phyloP scores from a whole-genome alignment of 2,329 filamentous ascomycete genomes.

The Pseudopyricularia javanii region DNA sequence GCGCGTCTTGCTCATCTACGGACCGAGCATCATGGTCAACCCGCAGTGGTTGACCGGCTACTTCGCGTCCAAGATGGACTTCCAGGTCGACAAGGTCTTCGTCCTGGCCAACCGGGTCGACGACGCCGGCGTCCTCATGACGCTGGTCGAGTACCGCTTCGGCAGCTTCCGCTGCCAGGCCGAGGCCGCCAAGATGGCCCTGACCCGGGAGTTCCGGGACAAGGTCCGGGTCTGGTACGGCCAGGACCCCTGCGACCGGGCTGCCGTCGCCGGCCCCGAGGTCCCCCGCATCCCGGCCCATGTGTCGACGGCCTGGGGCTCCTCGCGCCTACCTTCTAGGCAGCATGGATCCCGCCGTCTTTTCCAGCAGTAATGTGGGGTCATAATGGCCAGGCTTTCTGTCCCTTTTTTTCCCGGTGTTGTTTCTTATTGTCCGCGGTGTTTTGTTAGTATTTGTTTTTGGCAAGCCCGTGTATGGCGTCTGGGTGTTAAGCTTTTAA shows the following conservation, averaged over 20 bases:
- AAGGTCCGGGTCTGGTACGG: constrained; percentile 9
- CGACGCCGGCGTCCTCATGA: constrained; percentile 10
- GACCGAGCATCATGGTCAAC: constrained; percentile 30
- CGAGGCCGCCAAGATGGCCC: constrained; percentile 27
- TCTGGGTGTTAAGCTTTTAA: no score
- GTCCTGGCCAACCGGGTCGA: constrained; percentile 13
- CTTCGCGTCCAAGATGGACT: constrained; percentile 30
- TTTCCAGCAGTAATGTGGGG: no score
- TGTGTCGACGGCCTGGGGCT: no score
- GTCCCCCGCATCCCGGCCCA: background rate
- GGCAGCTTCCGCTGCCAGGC: constrained; percentile 43
- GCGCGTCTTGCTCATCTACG: constrained; percentile 38
- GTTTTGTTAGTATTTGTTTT: no score
- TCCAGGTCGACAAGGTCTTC: constrained; percentile 31
- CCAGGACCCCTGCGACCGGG: constrained; percentile 8
- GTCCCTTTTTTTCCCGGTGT: no score
- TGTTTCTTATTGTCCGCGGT: no score
- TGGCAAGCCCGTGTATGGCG: no score
- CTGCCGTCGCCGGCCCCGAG: background rate
- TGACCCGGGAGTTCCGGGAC: constrained; percentile 12
- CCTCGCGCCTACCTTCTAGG: no score
- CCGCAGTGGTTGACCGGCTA: constrained; percentile 21
- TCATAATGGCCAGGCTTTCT: no score
- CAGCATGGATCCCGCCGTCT: no score
- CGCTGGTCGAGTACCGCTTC: constrained; percentile 35